A percentile compares a stretch with the other conserved stretches of the same genome.
Evolutionary conservation across 805 yeast genomes (phyloP).

Genomic region (Nakazawaea laoshanensis): DNA sequence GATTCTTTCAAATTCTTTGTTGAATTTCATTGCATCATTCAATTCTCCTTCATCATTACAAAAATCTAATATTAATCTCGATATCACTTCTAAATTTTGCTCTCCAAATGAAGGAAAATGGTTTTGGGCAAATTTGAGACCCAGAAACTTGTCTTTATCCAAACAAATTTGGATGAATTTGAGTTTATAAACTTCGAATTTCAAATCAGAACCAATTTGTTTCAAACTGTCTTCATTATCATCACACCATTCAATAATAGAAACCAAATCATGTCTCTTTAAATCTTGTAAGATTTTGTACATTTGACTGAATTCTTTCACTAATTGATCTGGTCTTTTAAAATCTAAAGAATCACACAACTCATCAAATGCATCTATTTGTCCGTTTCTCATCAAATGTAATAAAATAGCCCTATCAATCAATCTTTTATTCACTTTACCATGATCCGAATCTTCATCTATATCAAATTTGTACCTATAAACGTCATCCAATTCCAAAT

Average conservation of each 20-base stretch:
- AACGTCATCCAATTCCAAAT: constrained; percentile 16
- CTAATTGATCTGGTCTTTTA: constrained; percentile 17
- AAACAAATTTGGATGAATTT: constrained; percentile 28
- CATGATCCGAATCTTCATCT: constrained; percentile 19
- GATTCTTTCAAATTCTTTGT: constrained; percentile 12
- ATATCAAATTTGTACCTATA: constrained; percentile 19
- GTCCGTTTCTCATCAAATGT: constrained; percentile 23
- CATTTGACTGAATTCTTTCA: constrained; percentile 31
- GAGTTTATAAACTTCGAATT: constrained; percentile 34
- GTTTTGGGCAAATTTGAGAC: constrained; percentile 34
- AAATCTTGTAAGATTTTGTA: constrained; percentile 29
- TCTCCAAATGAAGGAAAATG: constrained; percentile 29
- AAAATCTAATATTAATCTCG: constrained; percentile 32
- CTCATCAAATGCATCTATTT: constrained; percentile 16
- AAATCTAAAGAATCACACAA: constrained; percentile 22
- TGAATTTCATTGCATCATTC: constrained; percentile 1
- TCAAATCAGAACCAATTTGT: constrained; percentile 31
- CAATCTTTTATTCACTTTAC: constrained; percentile 15
- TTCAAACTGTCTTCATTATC: constrained; percentile 18
- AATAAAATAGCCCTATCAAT: constrained; percentile 21
- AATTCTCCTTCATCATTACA: constrained; percentile 9
- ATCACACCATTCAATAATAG: constrained; percentile 44
- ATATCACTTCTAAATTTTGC: constrained; percentile 30
- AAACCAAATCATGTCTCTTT: constrained; percentile 25
- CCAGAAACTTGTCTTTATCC: constrained; percentile 17